Base-by-base conservation (phyloP, 2,329 filamentous ascomycete species). In the Clarireedia monteithiana region DNA sequence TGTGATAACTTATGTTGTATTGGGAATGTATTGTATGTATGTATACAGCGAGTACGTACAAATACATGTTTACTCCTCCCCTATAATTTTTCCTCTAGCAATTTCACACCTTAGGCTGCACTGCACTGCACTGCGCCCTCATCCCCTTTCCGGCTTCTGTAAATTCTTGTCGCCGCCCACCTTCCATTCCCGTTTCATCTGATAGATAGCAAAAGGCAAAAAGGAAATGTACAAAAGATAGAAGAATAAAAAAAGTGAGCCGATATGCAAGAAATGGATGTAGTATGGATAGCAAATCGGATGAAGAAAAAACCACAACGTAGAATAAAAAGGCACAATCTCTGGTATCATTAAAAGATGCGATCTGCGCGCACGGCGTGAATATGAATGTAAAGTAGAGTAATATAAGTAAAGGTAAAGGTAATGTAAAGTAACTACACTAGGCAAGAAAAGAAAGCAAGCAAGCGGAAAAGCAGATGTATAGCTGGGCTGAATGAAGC, bases 401-500 rank as follows among this genome's bases (percentile, higher is more conserved):
- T 20, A 20, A 20, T 20, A 20, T 20, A 20, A 20, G 20, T 20
- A 20, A 20, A 20, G 20, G 20, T 20, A 20, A 20, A 3, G 20
- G 20, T 38, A 48, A 53, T 48, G 50, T 45, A 49, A 53, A 49
- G 39, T 42, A 34, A 34, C 30, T 12, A 34, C 30, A 42, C 20
- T 17, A 42, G 17, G 39, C 15, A 17, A 42, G 20, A 27, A 39
- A 48, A 34, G 10, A 26, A 40, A 26, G 46, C 36, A 54, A 54
- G 44, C 52, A 49, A 39, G 46, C 52, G 45, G 20, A 36, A 49
- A 54, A 39, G 26, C 45, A 42, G 38, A 54, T 17, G 20, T n/a
- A 20, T 17, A 20, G 39, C 39, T 17, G 39, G 39, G 20, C 20
- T 42, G 30, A 48, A 48, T 49, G 51, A 42, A 49, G 51, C 45